These are phyloP conservation scores for Trapa bicornis DNA, from an alignment of 345 rosid genomes.

Conservation along the genomic window DNA sequence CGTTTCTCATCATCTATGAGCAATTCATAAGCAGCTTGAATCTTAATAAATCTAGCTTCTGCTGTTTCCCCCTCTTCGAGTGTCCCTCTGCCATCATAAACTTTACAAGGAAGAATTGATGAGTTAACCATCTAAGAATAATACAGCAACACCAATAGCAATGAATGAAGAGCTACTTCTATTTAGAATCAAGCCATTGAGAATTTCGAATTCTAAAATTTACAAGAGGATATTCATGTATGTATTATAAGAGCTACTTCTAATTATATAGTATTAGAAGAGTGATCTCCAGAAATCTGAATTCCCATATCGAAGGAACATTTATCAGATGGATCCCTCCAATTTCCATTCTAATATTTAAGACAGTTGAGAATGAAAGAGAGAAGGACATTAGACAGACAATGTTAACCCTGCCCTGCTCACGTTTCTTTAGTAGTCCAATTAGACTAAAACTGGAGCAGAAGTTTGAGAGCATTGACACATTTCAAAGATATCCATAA, in stretches of 20 bases:
- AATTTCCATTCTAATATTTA: not conserved
- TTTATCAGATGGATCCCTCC: not conserved
- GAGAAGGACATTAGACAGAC: not conserved
- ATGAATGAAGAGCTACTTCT: not conserved
- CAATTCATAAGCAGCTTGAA: conserved; percentile 96
- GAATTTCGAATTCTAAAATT: not conserved
- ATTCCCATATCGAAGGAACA: not conserved
- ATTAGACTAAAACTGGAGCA: not conserved
- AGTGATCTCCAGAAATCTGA: not conserved
- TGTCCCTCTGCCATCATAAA: conserved; percentile 79
- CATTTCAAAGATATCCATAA: not conserved
- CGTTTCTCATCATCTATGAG: conserved; percentile 66
- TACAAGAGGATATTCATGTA: not conserved
- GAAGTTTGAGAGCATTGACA: not conserved
- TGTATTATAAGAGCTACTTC: not conserved
- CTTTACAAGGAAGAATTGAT: conserved; percentile 26
- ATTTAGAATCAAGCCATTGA: not conserved
- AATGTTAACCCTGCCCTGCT: not conserved
- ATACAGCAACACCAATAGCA: not conserved
- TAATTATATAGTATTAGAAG: no score
- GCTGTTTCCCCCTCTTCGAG: conserved; percentile 96
- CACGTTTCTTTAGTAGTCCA: not conserved
- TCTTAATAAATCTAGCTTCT: conserved; percentile 90
- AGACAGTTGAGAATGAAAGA: not conserved
- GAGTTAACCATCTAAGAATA: conserved; percentile 6